A percentile compares a stretch with the other conserved stretches of the same genome.
Conservation (phyloP, 2,329 filamentous ascomycete species). For the Ophiostoma sp. region DNA sequence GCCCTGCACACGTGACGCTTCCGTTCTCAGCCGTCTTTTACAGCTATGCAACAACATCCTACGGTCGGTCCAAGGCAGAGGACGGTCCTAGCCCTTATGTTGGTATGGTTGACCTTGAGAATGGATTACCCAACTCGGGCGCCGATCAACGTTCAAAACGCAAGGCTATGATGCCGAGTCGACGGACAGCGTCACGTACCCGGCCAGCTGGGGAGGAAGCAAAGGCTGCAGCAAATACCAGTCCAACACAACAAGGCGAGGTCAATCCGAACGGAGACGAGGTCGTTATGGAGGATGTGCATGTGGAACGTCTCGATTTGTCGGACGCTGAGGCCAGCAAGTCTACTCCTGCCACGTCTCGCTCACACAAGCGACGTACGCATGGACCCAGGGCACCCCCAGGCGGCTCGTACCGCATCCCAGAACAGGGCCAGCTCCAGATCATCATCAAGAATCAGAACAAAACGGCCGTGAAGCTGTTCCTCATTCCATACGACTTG, state of each 20-base stretch:
- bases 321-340: constrained; percentile 33
- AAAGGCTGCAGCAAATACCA: not conserved
- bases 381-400: constrained; percentile 62
- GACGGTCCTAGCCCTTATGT: constrained; percentile 96
- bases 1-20: constrained; percentile 85
- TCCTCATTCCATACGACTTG: constrained; percentile 89
- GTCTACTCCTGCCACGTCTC: not conserved
- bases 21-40: constrained; percentile 96
- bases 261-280: constrained; percentile 16
- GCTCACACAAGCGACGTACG: constrained; percentile 54
- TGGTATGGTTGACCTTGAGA: constrained; percentile 87
- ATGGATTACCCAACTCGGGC: constrained; percentile 61
- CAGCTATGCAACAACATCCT: constrained; percentile 73
- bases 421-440: constrained; percentile 88
- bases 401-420: constrained; percentile 90
- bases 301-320: constrained; percentile 11
- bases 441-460: constrained; percentile 98
- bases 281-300: constrained; percentile 27
- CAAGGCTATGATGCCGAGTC: constrained; percentile 45
- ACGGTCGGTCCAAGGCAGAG: constrained; percentile 64
- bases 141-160: constrained; percentile 50
- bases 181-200: constrained; percentile 35
- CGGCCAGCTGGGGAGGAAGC: not conserved
- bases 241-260: not conserved
- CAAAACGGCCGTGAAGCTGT: constrained; percentile 96